Base-by-base conservation (phyloP, 148 eudicot genomes). In the Chenopodium album region DNA sequence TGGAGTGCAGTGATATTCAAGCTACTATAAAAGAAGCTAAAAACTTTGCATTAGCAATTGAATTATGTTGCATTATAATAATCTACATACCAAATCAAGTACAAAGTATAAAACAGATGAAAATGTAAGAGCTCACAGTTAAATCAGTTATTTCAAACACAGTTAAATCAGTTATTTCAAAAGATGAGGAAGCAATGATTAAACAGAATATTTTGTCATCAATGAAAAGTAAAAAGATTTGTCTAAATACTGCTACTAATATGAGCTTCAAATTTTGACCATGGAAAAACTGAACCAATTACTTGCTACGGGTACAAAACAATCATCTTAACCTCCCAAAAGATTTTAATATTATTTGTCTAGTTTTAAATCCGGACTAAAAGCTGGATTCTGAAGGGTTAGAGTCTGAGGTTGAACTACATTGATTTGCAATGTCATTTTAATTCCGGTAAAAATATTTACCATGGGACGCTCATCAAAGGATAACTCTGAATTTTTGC, bases 121-220 rank as follows among this genome's bases (percentile, higher is more conserved):
- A 76, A 59, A 46, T 72, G 20, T n/a, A 46, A 22, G 37, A 6
- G 63, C 90, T 87, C 14, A 92, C 97, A n/a, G n/a, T n/a, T n/a
- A n/a, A n/a, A 66, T 26, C 32, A 66, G 32, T 4, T 60, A 9
- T 13, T 10, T 1, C 11, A 1, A 11, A 52, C n/a, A n/a, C n/a
- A n/a, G n/a, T n/a, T n/a, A n/a, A n/a, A 66, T 26, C 32, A 66
- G 32, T 4, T 60, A 9, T 13, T 10, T 1, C 11, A 1, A 11
- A 52, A 52, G 59, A 47, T 5, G 50, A 47, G 50, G 50, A 47
- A 47, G 11, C 8, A 47, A 47, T 47, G 31, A 28, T 28, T 13
- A 31, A 3, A 32, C 71, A 16, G 2, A 68, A 68, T 1, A 67
- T 28, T 32, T 32, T 32, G 34, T 32, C 34, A 32, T 2, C 3